phyloP scores from a whole-genome alignment of 1,284 basidiomycete species.

The Amylostereum areolatum region DNA sequence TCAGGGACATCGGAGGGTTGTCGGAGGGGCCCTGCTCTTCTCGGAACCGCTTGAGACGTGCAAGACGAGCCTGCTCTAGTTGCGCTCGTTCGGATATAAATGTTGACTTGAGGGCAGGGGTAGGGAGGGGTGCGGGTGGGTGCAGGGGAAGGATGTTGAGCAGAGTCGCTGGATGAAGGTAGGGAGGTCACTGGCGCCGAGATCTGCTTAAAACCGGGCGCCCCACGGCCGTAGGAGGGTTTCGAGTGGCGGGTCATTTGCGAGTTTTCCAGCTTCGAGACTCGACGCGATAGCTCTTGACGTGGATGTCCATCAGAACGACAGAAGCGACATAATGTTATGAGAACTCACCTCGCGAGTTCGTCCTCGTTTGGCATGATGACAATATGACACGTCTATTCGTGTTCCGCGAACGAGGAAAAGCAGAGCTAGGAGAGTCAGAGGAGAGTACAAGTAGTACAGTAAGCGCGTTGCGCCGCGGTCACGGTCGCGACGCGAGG shows the following conservation, averaged over 20 bases:
- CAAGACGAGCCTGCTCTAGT: slow-evolving; percentile 60
- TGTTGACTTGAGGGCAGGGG: background rate
- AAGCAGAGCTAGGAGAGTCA: no score
- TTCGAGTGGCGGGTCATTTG: background rate
- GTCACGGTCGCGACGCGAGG: no score
- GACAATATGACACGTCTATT: no score
- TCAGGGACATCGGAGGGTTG: background rate
- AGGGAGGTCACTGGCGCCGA: slow-evolving; percentile 14
- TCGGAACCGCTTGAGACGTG: slow-evolving; percentile 51
- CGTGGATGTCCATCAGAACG: background rate
- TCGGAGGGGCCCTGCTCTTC: slow-evolving; percentile 25
- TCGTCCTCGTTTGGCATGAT: slow-evolving; percentile 9
- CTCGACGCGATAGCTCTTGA: slow-evolving; percentile 26
- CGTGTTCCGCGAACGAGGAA: no score
- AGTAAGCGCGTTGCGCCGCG: no score
- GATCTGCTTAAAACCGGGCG: slow-evolving; percentile 29
- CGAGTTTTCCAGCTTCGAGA: slow-evolving; percentile 18
- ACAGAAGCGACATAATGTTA: no score
- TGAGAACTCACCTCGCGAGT: slow-evolving; percentile 9
- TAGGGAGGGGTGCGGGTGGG: background rate
- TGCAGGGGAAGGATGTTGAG: slow-evolving; percentile 1
- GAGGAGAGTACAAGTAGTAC: no score
- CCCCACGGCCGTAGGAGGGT: slow-evolving; percentile 18
- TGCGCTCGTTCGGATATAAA: slow-evolving; percentile 61
- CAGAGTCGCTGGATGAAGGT: slow-evolving; percentile 5